Evolutionary conservation across 176 grass and related monocot genomes (phyloP), one percentile per base, ranked within the genome.

Genomic region (Phragmites australis): DNA sequence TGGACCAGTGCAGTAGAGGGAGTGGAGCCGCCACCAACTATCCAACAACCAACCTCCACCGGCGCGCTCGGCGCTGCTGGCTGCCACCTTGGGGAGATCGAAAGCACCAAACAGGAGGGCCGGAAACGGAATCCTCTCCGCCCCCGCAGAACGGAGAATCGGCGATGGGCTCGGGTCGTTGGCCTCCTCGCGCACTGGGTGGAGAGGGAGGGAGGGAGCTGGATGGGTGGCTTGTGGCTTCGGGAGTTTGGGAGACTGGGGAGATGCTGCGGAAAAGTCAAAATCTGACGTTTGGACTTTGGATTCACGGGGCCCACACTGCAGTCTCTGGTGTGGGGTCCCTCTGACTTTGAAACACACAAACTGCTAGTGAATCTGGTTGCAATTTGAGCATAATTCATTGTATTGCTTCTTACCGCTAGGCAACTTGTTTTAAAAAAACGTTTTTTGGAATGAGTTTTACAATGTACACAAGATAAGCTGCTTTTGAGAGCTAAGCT

Each of bases 1-100:
- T 54, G 51, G 82, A 61, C 62, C 62, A 81, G 62, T 68, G 82
- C 62, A 64, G 63, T 80, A 44, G 64, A 81, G 30, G 18, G 69
- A 70, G 70, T 89, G 77, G 22, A 83, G 81, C 82, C 76, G 54
- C 87, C 87, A 85, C 82, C 82, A 85, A 81, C 76, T 66, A 10
- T 70, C 82, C 87, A 89, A 82, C 82, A 70, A 81, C 80, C 86
- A 32, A 50, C 39, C 0, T 23, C 47, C 48, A 21, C 41, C 82
- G 39, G 72, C 61, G 61, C 60, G 71, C 50, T 44, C 72, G 41
- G 70, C 59, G 84, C 52, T 73, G 48, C 63, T 22, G 48, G 13
- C 47, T 43, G 32, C 79, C 56, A 18, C 73, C 58, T 72, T 72
- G 57, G 80, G 80, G 69, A 42, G 87, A 81, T 85, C 76, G 87